These are phyloP conservation scores for Colletotrichum aenigma DNA, from an alignment of 2,329 filamentous ascomycete genomes.

Conservation along the genomic window DNA sequence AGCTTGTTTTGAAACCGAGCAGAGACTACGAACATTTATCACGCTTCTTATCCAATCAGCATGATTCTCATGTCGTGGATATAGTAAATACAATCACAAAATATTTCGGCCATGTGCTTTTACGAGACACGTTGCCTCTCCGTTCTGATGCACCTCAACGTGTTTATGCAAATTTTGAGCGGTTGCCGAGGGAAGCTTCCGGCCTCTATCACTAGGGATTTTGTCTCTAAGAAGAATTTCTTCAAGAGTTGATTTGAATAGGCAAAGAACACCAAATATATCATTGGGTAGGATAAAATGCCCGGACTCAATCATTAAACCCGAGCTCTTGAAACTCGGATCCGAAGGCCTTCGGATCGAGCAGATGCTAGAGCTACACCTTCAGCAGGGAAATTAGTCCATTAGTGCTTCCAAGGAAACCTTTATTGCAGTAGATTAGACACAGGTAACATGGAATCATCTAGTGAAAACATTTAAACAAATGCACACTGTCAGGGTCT, in stretches of 20 bases:
- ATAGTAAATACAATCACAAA: not conserved
- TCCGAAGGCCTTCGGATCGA: not conserved
- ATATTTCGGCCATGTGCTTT: fast-evolving
- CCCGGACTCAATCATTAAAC: not conserved
- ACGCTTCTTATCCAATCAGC: fast-evolving
- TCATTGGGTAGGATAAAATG: not conserved
- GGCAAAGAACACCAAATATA: fast-evolving
- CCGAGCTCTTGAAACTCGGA: not conserved
- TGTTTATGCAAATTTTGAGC: not conserved
- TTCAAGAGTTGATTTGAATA: not conserved
- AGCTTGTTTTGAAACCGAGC: not conserved
- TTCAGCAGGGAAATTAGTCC: not conserved
- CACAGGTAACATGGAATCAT: not conserved
- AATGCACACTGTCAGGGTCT: not conserved
- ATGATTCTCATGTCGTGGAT: fast-evolving
- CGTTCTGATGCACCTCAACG: fast-evolving
- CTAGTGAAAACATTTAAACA: not conserved
- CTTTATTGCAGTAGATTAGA: not conserved
- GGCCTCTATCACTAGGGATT: not conserved
- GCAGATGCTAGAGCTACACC: not conserved
- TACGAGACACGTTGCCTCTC: fast-evolving
- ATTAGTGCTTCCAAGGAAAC: not conserved
- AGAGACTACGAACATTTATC: not conserved
- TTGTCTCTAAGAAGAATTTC: fast-evolving
- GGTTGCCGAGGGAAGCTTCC: not conserved